Evolutionary conservation across 192 early-diverging fungal species (phyloP), one percentile per base, ranked within the genome.

Genomic region (Coemansia furcata): DNA sequence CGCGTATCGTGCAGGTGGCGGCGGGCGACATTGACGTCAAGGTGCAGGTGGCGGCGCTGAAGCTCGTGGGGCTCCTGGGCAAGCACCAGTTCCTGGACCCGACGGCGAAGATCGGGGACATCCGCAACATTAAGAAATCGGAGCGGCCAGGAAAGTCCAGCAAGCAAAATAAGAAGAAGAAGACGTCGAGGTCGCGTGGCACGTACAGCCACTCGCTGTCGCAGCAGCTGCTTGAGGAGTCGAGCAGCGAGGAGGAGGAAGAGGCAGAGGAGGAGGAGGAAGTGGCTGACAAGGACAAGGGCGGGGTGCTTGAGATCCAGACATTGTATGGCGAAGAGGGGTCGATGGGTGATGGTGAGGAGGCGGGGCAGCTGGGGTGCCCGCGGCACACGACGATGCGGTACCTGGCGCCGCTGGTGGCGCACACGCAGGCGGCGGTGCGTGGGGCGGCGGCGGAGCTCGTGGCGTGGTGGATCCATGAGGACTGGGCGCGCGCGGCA

Each of bases 351-450:
- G 50, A 23, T 19, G 60, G 32, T 0, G 57, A 49, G n/a, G 44
- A 62, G 17, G 39, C 54, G 9, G 55, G 35, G 3, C 72, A 90
- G 26, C 73, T 94, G n/a, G 85, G 86, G 6, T 88, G 88, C 43
- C 86, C 83, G 9, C 89, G 88, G 3, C 83, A 84, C 46, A 60
- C 80, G 50, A 61, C 57, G 1, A 62, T 82, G 66, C 80, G 74
- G n/a, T 65, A 86, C 10, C 60, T 96, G 26, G 74, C 89, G 30
- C 80, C 85, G 21, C 71, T 95, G 26, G 83, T 96, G n/a, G 88
- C 91, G 65, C 88, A 87, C 38, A 88, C 86, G 12, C 86, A 93
- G 36, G 66, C 85, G 17, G 81, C 86, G 59, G 82, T 94, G 30
- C 86, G 94, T 6, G 88, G 85, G 14, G 74, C 84, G 0, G 82